Percentiles rank a stretch among this genome's conserved stretches.
phyloP scores from a whole-genome alignment of 2,329 filamentous ascomycete genomes.

The Septoria petroselini region DNA sequence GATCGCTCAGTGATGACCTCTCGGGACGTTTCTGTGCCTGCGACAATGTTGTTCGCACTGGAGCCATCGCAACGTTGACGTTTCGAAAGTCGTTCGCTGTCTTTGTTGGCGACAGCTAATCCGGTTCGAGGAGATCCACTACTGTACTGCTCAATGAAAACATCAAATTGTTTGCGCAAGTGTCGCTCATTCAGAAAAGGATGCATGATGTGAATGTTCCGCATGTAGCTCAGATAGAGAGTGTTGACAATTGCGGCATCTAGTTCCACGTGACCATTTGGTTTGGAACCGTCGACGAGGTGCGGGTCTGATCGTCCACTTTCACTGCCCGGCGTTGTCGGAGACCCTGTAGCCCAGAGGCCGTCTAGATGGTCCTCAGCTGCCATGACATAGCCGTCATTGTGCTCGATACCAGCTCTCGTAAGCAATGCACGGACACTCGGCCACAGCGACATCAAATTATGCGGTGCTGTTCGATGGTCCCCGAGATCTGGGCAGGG shows the following conservation, averaged over 20 bases:
- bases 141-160: constrained; percentile 52
- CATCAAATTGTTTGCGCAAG: constrained; percentile 52
- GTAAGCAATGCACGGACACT: constrained; percentile 39
- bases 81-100: constrained; percentile 31
- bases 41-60: constrained; percentile 17
- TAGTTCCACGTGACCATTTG: constrained; percentile 54
- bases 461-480: constrained; percentile 85
- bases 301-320: constrained; percentile 34
- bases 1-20: constrained; percentile 54
- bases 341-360: constrained; percentile 53
- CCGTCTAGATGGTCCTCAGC: constrained; percentile 45
- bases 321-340: constrained; percentile 32
- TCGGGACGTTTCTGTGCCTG: constrained; percentile 13
- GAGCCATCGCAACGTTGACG: constrained; percentile 36
- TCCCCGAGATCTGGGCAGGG: constrained; percentile 78
- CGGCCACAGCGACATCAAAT: constrained; percentile 67
- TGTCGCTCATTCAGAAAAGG: constrained; percentile 59
- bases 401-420: constrained; percentile 28
- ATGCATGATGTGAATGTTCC: constrained; percentile 61
- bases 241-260: constrained; percentile 50
- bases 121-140: constrained; percentile 26
- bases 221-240: constrained; percentile 56
- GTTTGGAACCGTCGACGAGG: constrained; percentile 51
- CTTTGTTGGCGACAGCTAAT: constrained; percentile 33
- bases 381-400: constrained; percentile 39